These are phyloP conservation scores for Westerdykella aurantiaca DNA, from an alignment of 2,329 filamentous ascomycete genomes.

Conservation along the genomic window DNA sequence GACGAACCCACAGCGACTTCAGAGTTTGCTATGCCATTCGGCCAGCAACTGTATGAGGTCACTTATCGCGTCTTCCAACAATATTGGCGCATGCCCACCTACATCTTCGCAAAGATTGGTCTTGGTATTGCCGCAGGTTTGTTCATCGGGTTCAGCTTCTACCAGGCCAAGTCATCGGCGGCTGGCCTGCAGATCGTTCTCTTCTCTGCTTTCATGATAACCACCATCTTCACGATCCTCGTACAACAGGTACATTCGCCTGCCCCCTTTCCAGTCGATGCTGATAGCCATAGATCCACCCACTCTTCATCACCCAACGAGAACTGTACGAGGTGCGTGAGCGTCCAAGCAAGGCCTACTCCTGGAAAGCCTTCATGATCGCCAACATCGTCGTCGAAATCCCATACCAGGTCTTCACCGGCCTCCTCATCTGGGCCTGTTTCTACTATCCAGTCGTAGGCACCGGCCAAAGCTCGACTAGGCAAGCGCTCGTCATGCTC, in stretches of 20 bases:
- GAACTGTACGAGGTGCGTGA: slow-evolving; percentile 80
- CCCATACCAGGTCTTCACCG: slow-evolving; percentile 74
- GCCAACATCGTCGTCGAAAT: slow-evolving; percentile 79
- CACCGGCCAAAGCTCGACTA: slow-evolving; percentile 20
- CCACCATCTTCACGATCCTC: slow-evolving; percentile 41
- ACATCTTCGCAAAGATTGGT: slow-evolving; percentile 34
- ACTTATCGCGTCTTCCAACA: slow-evolving; percentile 42
- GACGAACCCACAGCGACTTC: slow-evolving; percentile 31
- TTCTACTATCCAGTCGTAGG: slow-evolving; percentile 78
- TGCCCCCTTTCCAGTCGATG: neutral
- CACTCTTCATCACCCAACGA: slow-evolving; percentile 54
- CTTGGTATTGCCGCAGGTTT: slow-evolving; percentile 23
- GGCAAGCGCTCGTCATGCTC: slow-evolving; percentile 52
- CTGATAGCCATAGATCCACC: slow-evolving; percentile 46
- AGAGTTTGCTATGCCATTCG: slow-evolving; percentile 43
- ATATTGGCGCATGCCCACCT: slow-evolving; percentile 43
- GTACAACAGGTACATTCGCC: slow-evolving; percentile 43
- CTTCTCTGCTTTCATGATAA: slow-evolving; percentile 49
- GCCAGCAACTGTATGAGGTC: slow-evolving; percentile 29
- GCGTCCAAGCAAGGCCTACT: slow-evolving; percentile 76
- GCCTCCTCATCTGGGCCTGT: slow-evolving; percentile 68
- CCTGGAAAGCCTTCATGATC: slow-evolving; percentile 80
- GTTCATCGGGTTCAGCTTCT: slow-evolving; percentile 42
- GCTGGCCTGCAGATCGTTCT: slow-evolving; percentile 44
- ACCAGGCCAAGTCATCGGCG: slow-evolving; percentile 28